Percentiles rank a stretch among this genome's conserved stretches.
Conservation (phyloP, 306 rosid species). For the Cucumis cinereus region DNA sequence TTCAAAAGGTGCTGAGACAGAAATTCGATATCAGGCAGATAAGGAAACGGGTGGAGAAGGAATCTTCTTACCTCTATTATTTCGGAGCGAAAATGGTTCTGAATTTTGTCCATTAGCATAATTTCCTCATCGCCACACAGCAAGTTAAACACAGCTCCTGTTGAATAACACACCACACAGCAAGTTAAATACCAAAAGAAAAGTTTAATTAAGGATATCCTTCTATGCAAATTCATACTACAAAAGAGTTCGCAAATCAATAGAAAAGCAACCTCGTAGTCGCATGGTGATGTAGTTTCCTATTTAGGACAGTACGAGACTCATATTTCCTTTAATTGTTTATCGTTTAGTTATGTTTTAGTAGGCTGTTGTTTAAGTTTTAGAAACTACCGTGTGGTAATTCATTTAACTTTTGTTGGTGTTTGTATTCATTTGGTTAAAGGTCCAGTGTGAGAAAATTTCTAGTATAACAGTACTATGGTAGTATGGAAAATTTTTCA, state of each 20-base stretch:
- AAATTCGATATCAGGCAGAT: not conserved
- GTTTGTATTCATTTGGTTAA: too few species aligned
- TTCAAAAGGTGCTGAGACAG: too few species aligned
- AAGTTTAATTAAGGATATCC: not conserved
- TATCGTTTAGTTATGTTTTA: too few species aligned
- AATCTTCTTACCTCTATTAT: conserved; percentile 28
- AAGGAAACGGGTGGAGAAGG: not conserved
- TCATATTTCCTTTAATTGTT: too few species aligned
- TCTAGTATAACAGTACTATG: too few species aligned
- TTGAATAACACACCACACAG: not conserved
- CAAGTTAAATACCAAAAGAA: not conserved
- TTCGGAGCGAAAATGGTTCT: conserved; percentile 28
- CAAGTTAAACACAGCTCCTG: conserved; percentile 59
- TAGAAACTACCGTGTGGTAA: too few species aligned
- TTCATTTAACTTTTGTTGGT: too few species aligned
- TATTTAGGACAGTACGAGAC: too few species aligned
- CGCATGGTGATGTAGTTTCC: too few species aligned
- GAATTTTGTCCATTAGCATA: conserved; percentile 31
- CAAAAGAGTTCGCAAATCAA: not conserved
- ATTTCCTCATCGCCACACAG: conserved; percentile 28
- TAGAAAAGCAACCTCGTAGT: not conserved
- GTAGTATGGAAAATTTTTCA: too few species aligned
- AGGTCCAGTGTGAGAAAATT: too few species aligned
- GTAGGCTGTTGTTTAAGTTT: too few species aligned
- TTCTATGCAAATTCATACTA: not conserved